Conservation (phyloP, 1,284 basidiomycete species). For the Boletus semigastroideus region DNA sequence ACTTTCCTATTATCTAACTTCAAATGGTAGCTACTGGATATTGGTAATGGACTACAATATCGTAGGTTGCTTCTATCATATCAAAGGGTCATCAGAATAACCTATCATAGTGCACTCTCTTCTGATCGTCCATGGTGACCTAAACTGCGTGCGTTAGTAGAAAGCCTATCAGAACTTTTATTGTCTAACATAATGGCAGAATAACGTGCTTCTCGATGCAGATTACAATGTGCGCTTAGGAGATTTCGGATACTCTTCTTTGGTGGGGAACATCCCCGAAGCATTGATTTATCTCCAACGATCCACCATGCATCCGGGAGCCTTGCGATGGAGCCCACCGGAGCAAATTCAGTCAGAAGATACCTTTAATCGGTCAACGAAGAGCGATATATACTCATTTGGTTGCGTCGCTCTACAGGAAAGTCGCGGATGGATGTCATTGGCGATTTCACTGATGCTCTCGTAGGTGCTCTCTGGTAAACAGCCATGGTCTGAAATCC, state of each 20-base stretch:
- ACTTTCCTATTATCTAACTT: background rate
- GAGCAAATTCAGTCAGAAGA: slow-evolving; percentile 4
- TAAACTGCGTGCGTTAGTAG: background rate
- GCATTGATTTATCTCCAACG: slow-evolving; percentile 8
- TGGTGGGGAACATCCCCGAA: slow-evolving; percentile 2
- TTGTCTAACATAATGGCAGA: slow-evolving; percentile 2
- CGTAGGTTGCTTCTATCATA: background rate
- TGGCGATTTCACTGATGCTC: background rate
- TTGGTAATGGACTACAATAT: slow-evolving; percentile 5
- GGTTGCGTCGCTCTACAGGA: slow-evolving; percentile 12
- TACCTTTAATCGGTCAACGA: background rate
- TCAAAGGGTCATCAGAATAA: background rate
- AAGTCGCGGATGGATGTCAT: background rate
- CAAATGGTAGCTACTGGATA: background rate
- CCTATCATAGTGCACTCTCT: slow-evolving; percentile 3
- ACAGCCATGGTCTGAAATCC: slow-evolving; percentile 7
- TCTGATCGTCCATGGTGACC: slow-evolving; percentile 7
- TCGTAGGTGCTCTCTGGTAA: slow-evolving; percentile 11
- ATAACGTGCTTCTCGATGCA: slow-evolving; percentile 16
- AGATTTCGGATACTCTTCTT: slow-evolving; percentile 7
- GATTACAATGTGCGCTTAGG: slow-evolving; percentile 1
- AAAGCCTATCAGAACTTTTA: too few species aligned
- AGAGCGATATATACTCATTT: slow-evolving; percentile 17
- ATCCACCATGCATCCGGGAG: slow-evolving; percentile 7
- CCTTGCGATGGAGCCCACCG: slow-evolving; percentile 11